A percentile compares a stretch with the other conserved stretches of the same genome.
Conservation (phyloP, 1,284 basidiomycete species). For the Leccinum insolens region DNA sequence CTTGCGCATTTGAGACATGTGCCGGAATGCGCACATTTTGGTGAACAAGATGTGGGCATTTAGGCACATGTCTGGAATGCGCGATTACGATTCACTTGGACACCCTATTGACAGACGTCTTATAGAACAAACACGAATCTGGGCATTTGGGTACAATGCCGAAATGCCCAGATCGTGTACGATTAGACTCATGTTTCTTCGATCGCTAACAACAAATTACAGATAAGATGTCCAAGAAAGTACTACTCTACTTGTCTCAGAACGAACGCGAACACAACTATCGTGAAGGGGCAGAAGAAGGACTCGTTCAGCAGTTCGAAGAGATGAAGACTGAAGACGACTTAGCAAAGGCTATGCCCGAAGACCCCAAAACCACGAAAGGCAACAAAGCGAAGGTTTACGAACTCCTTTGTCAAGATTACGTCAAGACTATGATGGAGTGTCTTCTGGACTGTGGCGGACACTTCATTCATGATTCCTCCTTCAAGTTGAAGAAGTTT, state of each 20-base stretch:
- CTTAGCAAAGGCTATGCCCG: background rate
- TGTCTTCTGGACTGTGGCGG: background rate
- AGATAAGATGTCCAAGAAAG: background rate
- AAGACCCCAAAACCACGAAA: background rate
- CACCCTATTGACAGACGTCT: no score
- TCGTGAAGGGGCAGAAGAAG: background rate
- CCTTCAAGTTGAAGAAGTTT: background rate
- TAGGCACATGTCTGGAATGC: no score
- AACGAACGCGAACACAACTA: background rate
- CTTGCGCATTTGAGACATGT: no score
- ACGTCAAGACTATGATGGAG: background rate
- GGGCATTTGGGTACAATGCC: background rate
- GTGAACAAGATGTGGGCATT: no score
- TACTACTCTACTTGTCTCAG: background rate
- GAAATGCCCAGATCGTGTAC: background rate
- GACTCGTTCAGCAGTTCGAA: background rate
- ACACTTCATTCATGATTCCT: background rate
- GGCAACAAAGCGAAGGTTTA: background rate
- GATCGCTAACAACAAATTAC: background rate
- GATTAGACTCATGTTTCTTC: background rate
- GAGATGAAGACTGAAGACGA: background rate
- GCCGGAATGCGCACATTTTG: no score
- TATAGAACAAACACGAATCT: background rate
- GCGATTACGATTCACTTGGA: no score
- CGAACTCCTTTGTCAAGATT: background rate